These are phyloP conservation scores for Tetrapyrgos nigripes DNA, from an alignment of 1,284 basidiomycete genomes.

Conservation along the genomic window DNA sequence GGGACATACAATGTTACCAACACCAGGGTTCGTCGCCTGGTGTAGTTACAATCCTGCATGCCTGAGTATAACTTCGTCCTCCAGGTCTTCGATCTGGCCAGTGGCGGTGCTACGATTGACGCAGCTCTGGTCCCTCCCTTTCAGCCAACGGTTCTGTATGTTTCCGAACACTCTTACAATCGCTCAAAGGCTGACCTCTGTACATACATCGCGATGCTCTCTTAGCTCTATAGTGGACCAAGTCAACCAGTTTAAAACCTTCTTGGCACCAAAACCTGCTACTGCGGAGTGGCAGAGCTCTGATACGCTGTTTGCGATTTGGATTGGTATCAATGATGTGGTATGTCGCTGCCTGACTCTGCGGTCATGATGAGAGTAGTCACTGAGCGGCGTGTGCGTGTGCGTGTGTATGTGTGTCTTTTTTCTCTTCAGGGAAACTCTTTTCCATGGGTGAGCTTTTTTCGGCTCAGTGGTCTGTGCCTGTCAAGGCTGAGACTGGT, in stretches of 20 bases:
- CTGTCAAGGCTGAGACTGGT: neutral
- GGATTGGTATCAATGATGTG: constrained; percentile 74
- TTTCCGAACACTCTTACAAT: neutral
- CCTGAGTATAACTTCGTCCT: constrained; percentile 7
- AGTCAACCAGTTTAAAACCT: constrained; percentile 59
- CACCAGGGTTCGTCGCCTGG: constrained; percentile 45
- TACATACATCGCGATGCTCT: neutral
- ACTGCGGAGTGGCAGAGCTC: constrained; percentile 59
- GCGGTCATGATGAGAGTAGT: no score
- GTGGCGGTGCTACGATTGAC: constrained; percentile 68
- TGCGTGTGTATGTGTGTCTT: neutral
- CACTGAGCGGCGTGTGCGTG: neutral
- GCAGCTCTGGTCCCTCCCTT: constrained; percentile 63
- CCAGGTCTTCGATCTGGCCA: constrained; percentile 65
- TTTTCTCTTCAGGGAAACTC: constrained; percentile 55
- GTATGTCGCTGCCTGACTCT: constrained; percentile 40
- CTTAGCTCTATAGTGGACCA: constrained; percentile 67
- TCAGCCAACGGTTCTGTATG: constrained; percentile 58
- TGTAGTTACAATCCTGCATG: neutral
- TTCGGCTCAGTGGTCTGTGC: neutral
- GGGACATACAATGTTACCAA: constrained; percentile 62
- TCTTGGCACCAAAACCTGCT: constrained; percentile 55
- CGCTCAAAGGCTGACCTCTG: neutral
- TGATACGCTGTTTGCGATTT: constrained; percentile 65
- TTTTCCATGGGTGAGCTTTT: constrained; percentile 52